These are phyloP conservation scores for Olyra latifolia DNA, from an alignment of 176 grass and related monocot species.

Conservation along the genomic window DNA sequence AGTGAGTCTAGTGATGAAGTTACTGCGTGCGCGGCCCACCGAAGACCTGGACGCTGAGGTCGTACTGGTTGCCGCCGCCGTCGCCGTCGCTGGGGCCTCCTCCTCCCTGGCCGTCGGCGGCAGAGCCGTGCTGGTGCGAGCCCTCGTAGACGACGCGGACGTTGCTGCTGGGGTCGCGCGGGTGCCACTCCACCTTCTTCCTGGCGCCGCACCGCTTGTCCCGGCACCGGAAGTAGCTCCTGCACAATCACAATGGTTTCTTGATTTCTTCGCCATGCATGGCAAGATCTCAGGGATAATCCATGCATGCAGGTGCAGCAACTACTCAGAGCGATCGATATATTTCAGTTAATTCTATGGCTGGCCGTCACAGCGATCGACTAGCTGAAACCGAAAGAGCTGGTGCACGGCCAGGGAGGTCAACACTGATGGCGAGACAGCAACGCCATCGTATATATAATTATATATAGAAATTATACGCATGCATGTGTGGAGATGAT, in stretches of 20 bases:
- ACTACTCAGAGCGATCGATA: background rate
- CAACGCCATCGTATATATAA: background rate
- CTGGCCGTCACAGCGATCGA: slow-evolving; percentile 8
- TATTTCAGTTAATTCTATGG: background rate
- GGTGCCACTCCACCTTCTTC: slow-evolving; percentile 83
- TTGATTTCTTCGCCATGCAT: no score
- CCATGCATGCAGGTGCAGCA: background rate
- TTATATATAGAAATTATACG: no score
- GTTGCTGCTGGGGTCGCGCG: slow-evolving; percentile 13
- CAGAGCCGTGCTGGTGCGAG: slow-evolving; percentile 41
- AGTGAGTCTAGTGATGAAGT: no score
- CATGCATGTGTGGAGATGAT: background rate
- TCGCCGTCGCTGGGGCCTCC: background rate
- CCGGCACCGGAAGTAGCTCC: slow-evolving; percentile 84
- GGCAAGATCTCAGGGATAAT: background rate
- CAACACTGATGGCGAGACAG: slow-evolving; percentile 12
- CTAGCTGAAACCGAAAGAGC: no score
- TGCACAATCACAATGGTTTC: background rate
- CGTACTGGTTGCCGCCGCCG: slow-evolving; percentile 49
- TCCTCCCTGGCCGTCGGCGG: background rate
- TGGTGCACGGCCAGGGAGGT: slow-evolving; percentile 7
- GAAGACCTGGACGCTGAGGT: slow-evolving; percentile 60
- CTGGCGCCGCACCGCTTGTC: slow-evolving; percentile 58
- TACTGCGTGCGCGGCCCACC: slow-evolving; percentile 26
- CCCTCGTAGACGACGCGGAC: slow-evolving; percentile 61